Evolutionary conservation across 2,329 filamentous ascomycete species (phyloP).

Genomic region (Colletotrichum sp.): DNA sequence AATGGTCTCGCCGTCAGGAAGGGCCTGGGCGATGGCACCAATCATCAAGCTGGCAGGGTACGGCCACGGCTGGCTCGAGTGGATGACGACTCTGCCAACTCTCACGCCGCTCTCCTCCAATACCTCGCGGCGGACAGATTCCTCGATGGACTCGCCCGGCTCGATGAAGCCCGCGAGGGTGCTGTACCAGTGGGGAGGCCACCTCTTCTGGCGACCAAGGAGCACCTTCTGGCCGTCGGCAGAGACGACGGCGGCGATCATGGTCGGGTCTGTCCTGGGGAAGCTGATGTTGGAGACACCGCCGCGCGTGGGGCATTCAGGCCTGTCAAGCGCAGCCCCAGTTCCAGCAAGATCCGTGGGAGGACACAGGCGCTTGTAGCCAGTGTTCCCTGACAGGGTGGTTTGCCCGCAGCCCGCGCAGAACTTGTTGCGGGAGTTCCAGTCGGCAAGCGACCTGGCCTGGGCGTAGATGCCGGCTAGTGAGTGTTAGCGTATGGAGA

Average conservation of each 20-base stretch:
- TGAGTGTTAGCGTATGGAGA: conserved; percentile 6
- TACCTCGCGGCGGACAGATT: conserved; percentile 82
- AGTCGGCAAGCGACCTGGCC: conserved; percentile 86
- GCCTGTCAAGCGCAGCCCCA: conserved; percentile 56
- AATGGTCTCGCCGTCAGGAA: conserved; percentile 79
- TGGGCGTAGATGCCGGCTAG: conserved; percentile 89
- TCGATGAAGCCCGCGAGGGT: conserved; percentile 89
- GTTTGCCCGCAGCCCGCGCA: conserved; percentile 87
- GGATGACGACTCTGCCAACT: conserved; percentile 79
- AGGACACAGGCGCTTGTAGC: conserved; percentile 82
- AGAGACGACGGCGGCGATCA: conserved; percentile 93
- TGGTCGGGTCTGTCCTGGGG: conserved; percentile 90
- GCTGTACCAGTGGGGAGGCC: conserved; percentile 85
- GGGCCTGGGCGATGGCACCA: conserved; percentile 84
- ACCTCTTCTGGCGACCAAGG: conserved; percentile 84
- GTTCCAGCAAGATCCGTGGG: conserved; percentile 65
- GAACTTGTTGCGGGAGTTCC: conserved; percentile 92
- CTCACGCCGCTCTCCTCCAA: conserved; percentile 85
- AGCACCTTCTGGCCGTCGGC: conserved; percentile 78
- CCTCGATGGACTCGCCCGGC: conserved; percentile 84
- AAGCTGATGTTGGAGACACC: conserved; percentile 91
- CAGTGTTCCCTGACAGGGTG: conserved; percentile 79
- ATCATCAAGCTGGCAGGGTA: conserved; percentile 88
- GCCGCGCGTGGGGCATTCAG: conserved; percentile 79
- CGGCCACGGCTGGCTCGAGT: conserved; percentile 87